Base-by-base conservation (phyloP, 352 stramenopile genomes). In the Pythium folliculosum region DNA sequence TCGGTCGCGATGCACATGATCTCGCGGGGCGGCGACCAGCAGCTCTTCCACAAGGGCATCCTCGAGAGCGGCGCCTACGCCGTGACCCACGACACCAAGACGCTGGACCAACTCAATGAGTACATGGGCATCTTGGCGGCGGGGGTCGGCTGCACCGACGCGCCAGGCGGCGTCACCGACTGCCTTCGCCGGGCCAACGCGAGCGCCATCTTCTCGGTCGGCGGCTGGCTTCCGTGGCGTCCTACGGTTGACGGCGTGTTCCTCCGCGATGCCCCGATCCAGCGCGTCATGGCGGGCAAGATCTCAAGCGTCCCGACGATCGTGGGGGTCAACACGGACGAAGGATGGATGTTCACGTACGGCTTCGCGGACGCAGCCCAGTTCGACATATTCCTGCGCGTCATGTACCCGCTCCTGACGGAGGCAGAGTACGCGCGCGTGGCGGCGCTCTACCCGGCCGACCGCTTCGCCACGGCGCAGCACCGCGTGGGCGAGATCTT, bases 31-130 rank as follows among this genome's bases (percentile, higher is more conserved):
- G 65, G 65, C 10, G 47, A 62, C 40, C 65, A 71, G 30, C 7
- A 55, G 43, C 48, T 66, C 40, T 71, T 71, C 22, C 40, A 71
- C 5, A 60, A 49, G 13, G 57, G 56, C 3, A 66, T 71, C 32
- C 2, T 59, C 23, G 12, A 71, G 35, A 71, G 65, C 43, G 65
- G 65, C 49, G 43, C 37, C 13, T 57, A 51, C 49, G 37, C 32
- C 0, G 14, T 32, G 5, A 43, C 17, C 19, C 38, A 45, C 32
- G 22, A 45, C 30, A 35, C n/a, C 1, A 5, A 17, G 2, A 50
- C 56, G 19, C 17, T 7, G 6, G 51, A 48, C 1, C 8, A 37
- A 14, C 56, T 58, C 43, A 27, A 56, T 1, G 12, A 38, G 9
- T 17, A 48, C 8, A 40, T 21, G 9, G 35, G 40, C 0, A 45